Conservation (phyloP, 1,139 yeast species). For the Oligophagozyma castellii region DNA sequence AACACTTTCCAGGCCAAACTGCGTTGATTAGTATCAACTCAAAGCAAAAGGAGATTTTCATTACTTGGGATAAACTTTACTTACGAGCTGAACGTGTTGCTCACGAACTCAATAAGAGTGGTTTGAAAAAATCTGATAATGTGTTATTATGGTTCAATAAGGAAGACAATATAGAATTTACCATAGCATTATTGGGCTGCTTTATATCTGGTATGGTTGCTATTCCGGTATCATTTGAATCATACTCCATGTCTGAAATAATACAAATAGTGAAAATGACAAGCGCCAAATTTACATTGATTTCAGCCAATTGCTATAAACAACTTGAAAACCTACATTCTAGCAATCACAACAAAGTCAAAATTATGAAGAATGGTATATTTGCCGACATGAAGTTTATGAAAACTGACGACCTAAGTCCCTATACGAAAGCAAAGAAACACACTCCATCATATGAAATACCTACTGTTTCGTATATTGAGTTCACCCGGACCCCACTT, state of each 20-base stretch:
- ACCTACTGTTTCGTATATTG: slow-evolving; percentile 83
- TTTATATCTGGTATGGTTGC: slow-evolving; percentile 91
- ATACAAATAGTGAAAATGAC: slow-evolving; percentile 61
- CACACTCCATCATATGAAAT: slow-evolving; percentile 55
- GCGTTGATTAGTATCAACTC: slow-evolving; percentile 65
- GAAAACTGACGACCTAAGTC: slow-evolving; percentile 83
- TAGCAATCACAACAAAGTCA: slow-evolving; percentile 27
- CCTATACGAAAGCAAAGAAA: slow-evolving; percentile 44
- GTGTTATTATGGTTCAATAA: slow-evolving; percentile 77
- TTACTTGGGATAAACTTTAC: slow-evolving; percentile 86
- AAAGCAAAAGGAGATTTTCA: slow-evolving; percentile 68
- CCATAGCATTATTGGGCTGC: slow-evolving; percentile 79
- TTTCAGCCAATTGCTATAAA: slow-evolving; percentile 67
- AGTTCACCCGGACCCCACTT: slow-evolving; percentile 77
- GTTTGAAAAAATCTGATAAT: slow-evolving; percentile 67
- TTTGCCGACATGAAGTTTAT: slow-evolving; percentile 42
- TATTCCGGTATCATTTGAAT: slow-evolving; percentile 74
- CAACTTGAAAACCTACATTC: slow-evolving; percentile 48
- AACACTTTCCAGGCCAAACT: slow-evolving; percentile 45
- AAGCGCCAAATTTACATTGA: slow-evolving; percentile 62
- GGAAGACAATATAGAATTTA: slow-evolving; percentile 72
- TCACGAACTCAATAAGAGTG: slow-evolving; percentile 65
- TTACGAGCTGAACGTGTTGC: slow-evolving; percentile 79
- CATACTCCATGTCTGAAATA: slow-evolving; percentile 50
- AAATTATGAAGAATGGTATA: slow-evolving; percentile 39